phyloP scores from a whole-genome alignment of 2,329 filamentous ascomycete species.

The Phyllosticta capitalensis region DNA sequence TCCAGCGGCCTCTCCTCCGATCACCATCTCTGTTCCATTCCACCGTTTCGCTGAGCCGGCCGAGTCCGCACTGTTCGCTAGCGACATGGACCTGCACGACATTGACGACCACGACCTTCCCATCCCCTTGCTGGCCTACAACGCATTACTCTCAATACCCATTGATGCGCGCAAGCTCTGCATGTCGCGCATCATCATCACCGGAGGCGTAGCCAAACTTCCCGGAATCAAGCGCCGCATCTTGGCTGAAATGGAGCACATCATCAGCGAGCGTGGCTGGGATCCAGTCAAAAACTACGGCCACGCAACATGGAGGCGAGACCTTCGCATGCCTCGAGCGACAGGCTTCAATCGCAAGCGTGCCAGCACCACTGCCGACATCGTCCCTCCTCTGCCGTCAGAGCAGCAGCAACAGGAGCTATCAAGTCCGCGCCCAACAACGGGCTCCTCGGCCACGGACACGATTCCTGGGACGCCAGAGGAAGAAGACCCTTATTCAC shows the following conservation, averaged over 20 bases:
- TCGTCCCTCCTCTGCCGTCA: neutral
- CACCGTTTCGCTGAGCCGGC: conserved; percentile 62
- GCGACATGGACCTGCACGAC: conserved; percentile 40
- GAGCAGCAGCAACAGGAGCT: neutral
- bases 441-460: neutral
- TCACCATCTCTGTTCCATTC: conserved; percentile 57
- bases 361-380: conserved; percentile 2
- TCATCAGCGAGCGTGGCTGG: conserved; percentile 67
- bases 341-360: neutral
- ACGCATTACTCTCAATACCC: conserved; percentile 63
- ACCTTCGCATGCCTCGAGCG: conserved; percentile 15
- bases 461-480: neutral
- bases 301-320: conserved; percentile 35
- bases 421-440: neutral
- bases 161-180: conserved; percentile 75
- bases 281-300: conserved; percentile 63
- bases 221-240: conserved; percentile 71
- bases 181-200: conserved; percentile 82
- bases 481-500: neutral
- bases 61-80: conserved; percentile 64
- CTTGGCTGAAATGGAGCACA: conserved; percentile 59
- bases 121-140: conserved; percentile 66
- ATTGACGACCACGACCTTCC: conserved; percentile 85
- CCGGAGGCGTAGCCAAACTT: conserved; percentile 69
- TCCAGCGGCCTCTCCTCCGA: conserved; percentile 28